These are phyloP conservation scores for Candolleomyces aberdarensis DNA, from an alignment of 768 basidiomycete species.

Conservation along the genomic window DNA sequence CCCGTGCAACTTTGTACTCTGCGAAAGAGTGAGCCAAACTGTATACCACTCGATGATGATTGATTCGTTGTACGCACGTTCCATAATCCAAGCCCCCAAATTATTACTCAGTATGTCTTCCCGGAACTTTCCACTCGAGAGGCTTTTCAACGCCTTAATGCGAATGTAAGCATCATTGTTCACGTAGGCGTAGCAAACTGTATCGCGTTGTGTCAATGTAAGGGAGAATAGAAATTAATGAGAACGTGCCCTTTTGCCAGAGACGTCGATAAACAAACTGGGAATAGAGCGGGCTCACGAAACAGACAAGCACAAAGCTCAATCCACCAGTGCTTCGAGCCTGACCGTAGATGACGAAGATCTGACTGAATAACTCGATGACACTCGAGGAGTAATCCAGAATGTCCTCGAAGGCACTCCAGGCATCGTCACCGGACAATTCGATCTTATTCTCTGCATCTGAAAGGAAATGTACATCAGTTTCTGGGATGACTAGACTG, in stretches of 20 bases:
- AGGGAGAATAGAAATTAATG: neutral
- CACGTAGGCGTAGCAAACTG: constrained; percentile 27
- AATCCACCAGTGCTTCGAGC: constrained; percentile 26
- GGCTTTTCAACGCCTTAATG: constrained; percentile 25
- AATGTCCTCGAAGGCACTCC: constrained; percentile 23
- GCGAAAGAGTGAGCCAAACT: neutral
- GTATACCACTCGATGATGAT: neutral
- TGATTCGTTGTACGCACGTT: constrained; percentile 16
- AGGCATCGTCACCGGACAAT: constrained; percentile 18
- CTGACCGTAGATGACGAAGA: constrained; percentile 27
- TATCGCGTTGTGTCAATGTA: neutral
- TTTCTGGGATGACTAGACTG: no score
- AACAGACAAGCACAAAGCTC: constrained; percentile 31
- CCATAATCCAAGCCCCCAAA: constrained; percentile 27
- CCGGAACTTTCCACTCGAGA: constrained; percentile 25
- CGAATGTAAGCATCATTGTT: constrained; percentile 27
- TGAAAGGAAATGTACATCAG: constrained; percentile 1
- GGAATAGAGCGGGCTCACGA: constrained; percentile 26
- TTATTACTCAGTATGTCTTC: constrained; percentile 38
- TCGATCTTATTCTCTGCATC: constrained; percentile 19
- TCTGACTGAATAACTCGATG: constrained; percentile 23
- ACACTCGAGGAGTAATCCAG: constrained; percentile 18
- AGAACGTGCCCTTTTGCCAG: constrained; percentile 26
- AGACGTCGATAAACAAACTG: constrained; percentile 16
- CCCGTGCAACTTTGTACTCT: constrained; percentile 28